Percentiles rank a stretch among this genome's conserved stretches.
Evolutionary conservation across 2,329 filamentous ascomycete species (phyloP).

Genomic region (Ambrosiella beaveri): DNA sequence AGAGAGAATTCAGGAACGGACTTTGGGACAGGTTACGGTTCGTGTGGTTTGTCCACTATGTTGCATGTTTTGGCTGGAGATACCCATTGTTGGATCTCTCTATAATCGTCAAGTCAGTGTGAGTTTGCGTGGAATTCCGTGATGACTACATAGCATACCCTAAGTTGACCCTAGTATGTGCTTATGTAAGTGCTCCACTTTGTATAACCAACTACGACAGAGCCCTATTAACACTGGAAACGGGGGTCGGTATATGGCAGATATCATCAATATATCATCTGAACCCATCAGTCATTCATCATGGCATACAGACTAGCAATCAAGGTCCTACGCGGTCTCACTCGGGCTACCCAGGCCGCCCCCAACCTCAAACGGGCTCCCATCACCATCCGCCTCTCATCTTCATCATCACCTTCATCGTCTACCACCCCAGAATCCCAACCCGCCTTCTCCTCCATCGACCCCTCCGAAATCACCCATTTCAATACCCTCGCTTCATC

Average conservation of each 20-base stretch:
- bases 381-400: conserved; percentile 13
- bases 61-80: no score
- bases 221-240: neutral
- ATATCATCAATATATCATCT: neutral
- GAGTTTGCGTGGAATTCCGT: no score
- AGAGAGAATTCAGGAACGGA: no score
- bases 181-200: neutral
- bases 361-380: neutral
- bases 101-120: neutral
- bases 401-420: conserved; percentile 6
- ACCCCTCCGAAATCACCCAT: conserved; percentile 76
- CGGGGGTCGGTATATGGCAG: no score
- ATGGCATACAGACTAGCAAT: neutral
- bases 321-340: neutral
- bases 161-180: neutral
- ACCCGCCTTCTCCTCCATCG: conserved; percentile 49
- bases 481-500: conserved; percentile 84
- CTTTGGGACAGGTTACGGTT: neutral
- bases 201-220: neutral
- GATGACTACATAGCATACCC: neutral
- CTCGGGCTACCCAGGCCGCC: neutral
- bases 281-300: neutral
- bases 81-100: neutral
- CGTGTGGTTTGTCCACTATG: neutral
- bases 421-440: neutral